Evolutionary conservation across 2,329 filamentous ascomycete genomes (phyloP).

Genomic region (Colletotrichum tamarilloi): DNA sequence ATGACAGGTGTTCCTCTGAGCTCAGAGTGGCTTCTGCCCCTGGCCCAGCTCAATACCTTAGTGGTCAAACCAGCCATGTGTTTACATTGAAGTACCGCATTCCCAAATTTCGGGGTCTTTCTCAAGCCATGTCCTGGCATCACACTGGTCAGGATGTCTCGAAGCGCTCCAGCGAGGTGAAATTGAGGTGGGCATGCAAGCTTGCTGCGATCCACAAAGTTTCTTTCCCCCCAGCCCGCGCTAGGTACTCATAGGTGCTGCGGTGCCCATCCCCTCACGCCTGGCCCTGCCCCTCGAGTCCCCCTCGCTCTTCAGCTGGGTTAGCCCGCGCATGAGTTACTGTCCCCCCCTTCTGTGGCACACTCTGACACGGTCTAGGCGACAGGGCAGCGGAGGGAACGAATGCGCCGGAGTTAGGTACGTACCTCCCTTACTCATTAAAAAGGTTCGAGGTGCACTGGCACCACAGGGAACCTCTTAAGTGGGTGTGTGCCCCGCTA

Average conservation of each 20-base stretch:
- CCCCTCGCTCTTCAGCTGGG: not conserved
- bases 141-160: not conserved
- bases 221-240: constrained; percentile 20
- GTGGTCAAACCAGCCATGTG: not conserved
- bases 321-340: not conserved
- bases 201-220: constrained; percentile 29
- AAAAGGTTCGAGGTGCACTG: not conserved
- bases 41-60: not conserved
- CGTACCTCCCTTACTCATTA: not conserved
- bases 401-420: not conserved
- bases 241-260: constrained; percentile 2
- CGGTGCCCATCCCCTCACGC: not conserved
- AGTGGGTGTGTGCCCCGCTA: not conserved
- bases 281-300: not conserved
- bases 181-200: constrained; percentile 26
- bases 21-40: not conserved
- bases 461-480: not conserved
- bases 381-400: not conserved
- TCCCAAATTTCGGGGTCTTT: not conserved
- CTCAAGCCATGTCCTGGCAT: constrained; percentile 1
- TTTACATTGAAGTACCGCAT: not conserved
- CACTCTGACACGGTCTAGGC: not conserved
- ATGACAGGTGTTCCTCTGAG: not conserved
- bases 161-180: not conserved
- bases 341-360: not conserved